A percentile compares a stretch with the other conserved stretches of the same genome.
Evolutionary conservation across 306 rosid species (phyloP).

Genomic region (Gillenia trifoliata): DNA sequence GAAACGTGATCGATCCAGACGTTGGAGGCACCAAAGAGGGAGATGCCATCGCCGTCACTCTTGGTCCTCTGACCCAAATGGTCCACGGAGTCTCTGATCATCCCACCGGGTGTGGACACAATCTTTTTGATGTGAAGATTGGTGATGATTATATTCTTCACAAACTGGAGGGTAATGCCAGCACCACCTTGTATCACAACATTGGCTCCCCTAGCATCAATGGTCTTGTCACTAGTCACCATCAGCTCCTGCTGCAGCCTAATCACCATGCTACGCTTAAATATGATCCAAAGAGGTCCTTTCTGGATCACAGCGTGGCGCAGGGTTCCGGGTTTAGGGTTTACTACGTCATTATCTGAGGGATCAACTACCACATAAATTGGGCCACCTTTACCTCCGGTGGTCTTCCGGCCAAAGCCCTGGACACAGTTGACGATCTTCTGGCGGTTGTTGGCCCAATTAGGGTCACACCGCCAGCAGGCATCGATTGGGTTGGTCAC

Average conservation of each 20-base stretch:
- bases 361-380: slow-evolving; percentile 57
- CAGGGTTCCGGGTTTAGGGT: slow-evolving; percentile 59
- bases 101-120: slow-evolving; percentile 34
- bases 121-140: slow-evolving; percentile 48
- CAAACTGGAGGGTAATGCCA: slow-evolving; percentile 59
- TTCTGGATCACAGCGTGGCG: slow-evolving; percentile 55
- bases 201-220: slow-evolving; percentile 62
- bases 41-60: slow-evolving; percentile 83
- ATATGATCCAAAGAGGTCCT: slow-evolving; percentile 68
- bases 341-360: slow-evolving; percentile 40
- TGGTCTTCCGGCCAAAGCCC: slow-evolving; percentile 60
- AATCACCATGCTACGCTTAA: slow-evolving; percentile 58
- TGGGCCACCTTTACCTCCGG: slow-evolving; percentile 54
- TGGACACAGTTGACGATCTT: slow-evolving; percentile 45
- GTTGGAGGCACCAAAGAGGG: slow-evolving; percentile 62
- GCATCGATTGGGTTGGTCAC: slow-evolving; percentile 73
- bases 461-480: slow-evolving; percentile 77
- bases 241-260: slow-evolving; percentile 52
- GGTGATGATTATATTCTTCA: slow-evolving; percentile 58
- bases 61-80: slow-evolving; percentile 50
- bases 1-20: slow-evolving; percentile 85
- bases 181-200: slow-evolving; percentile 52
- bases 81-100: slow-evolving; percentile 36
- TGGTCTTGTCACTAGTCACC: slow-evolving; percentile 54
- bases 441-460: slow-evolving; percentile 59